These are phyloP conservation scores for Suillus ampliporus DNA, from an alignment of 768 basidiomycete species.

Conservation along the genomic window DNA sequence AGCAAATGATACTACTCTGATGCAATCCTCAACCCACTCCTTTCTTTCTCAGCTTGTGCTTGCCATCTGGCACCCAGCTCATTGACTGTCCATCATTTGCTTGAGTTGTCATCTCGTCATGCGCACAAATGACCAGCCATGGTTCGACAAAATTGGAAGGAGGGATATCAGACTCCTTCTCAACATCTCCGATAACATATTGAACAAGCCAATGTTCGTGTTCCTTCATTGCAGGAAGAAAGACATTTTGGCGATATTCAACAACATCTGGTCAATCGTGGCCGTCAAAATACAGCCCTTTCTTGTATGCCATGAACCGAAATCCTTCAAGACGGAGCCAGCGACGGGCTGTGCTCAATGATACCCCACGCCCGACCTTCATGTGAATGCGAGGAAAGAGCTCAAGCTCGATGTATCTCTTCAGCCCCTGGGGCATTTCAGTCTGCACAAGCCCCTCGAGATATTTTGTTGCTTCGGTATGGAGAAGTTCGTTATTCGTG, in stretches of 20 bases:
- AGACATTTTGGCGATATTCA: constrained; percentile 23
- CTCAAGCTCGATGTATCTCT: constrained; percentile 37
- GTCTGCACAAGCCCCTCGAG: constrained; percentile 29
- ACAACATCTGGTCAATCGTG: constrained; percentile 30
- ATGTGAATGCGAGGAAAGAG: constrained; percentile 4
- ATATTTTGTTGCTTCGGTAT: constrained; percentile 35
- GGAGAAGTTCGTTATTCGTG: constrained; percentile 29
- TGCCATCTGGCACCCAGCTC: constrained; percentile 42
- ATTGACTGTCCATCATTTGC: constrained; percentile 40
- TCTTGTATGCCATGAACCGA: constrained; percentile 17
- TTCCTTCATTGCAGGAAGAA: constrained; percentile 26
- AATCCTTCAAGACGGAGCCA: constrained; percentile 28
- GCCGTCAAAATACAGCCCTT: constrained; percentile 29
- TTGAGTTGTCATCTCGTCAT: constrained; percentile 50
- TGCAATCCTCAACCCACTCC: constrained; percentile 44
- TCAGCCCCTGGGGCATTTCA: constrained; percentile 43
- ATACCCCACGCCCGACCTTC: constrained; percentile 28
- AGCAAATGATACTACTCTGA: constrained; percentile 43
- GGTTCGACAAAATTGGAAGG: constrained; percentile 24
- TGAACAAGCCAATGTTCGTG: constrained; percentile 15
- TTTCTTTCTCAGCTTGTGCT: constrained; percentile 45
- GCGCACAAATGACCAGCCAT: constrained; percentile 24
- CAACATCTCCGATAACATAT: constrained; percentile 21
- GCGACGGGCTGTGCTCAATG: constrained; percentile 36
- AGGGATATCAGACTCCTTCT: constrained; percentile 7